Base-by-base conservation (phyloP, 768 basidiomycete genomes). In the Lactarius akahatsu region DNA sequence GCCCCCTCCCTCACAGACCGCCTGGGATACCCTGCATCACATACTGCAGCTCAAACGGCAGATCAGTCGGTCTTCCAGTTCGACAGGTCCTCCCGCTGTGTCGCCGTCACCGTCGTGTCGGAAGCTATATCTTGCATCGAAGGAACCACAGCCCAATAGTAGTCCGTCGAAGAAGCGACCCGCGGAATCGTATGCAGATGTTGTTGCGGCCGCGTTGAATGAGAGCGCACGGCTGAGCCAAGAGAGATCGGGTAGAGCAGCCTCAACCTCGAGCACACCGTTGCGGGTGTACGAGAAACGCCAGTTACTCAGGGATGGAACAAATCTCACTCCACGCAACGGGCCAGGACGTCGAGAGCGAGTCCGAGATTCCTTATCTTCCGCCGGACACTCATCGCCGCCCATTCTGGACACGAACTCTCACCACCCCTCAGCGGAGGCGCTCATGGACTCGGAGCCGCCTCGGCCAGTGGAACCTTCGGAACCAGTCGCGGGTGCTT, bases 131-230 rank as follows among this genome's bases (percentile, higher is more conserved):
- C 40, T 57, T 10, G 9, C 43, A 26, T 34, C 32, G 2, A 61
- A 20, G 32, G 54, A 40, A 23, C 50, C 28, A 20, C 43, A 54
- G 30, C 13, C 20, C 26, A 26, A 36, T 38, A 2, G 16, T 9
- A 62, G n/a, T 45, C 40, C 57, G 18, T 59, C 50, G 23, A 26
- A 10, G 18, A 26, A 10, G 26, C 57, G 15, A 63, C 9, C 50
- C 28, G 13, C 52, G 38, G 62, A 26, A 18, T 63, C 66, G 36
- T 45, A 34, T 54, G 66, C 66, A n/a, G 66, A 67, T 15, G 57
- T 38, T 16, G 66, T 67, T 15, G 66, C 66, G 3, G 62, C 62
- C 28, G 66, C 62, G 36, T 55, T 67, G 28, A 67, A 67, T 3
- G 32, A 67, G n/a, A 43, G 57, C 20, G 1, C 66, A 58, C 61